Conservation (phyloP, 2,329 filamentous ascomycete genomes). For the Diaporthe amygdali region DNA sequence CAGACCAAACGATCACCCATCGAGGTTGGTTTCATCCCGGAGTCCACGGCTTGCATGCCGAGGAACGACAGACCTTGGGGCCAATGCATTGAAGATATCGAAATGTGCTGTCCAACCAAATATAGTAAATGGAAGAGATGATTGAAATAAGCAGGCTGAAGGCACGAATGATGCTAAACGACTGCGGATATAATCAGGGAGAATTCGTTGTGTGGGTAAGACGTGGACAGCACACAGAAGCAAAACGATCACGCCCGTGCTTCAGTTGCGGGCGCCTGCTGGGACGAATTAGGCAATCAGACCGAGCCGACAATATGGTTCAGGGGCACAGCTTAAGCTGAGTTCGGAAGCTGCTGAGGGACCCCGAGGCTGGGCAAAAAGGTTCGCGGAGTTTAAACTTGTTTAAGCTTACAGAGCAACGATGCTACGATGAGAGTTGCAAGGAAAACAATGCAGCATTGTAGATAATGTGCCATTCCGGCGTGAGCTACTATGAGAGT, state of each 20-base stretch:
- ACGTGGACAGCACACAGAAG: neutral
- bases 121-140: too few species aligned
- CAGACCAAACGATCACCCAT: too few species aligned
- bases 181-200: neutral
- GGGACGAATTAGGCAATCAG: neutral
- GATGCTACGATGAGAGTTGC: neutral
- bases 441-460: neutral
- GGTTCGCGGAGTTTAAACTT: neutral
- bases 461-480: neutral
- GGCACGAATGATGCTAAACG: neutral
- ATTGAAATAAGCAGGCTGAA: neutral
- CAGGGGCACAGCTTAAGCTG: neutral
- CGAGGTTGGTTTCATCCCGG: too few species aligned
- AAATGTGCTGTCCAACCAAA: too few species aligned
- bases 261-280: neutral
- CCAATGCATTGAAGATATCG: too few species aligned
- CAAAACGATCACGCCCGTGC: neutral
- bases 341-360: neutral
- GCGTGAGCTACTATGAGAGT: neutral
- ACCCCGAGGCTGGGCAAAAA: too few species aligned
- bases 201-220: neutral
- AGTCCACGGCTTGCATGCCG: too few species aligned
- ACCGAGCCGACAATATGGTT: neutral
- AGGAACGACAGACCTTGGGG: too few species aligned
- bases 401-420: neutral